Base-by-base conservation (phyloP, 768 basidiomycete species). In the Sutorius australiensis region DNA sequence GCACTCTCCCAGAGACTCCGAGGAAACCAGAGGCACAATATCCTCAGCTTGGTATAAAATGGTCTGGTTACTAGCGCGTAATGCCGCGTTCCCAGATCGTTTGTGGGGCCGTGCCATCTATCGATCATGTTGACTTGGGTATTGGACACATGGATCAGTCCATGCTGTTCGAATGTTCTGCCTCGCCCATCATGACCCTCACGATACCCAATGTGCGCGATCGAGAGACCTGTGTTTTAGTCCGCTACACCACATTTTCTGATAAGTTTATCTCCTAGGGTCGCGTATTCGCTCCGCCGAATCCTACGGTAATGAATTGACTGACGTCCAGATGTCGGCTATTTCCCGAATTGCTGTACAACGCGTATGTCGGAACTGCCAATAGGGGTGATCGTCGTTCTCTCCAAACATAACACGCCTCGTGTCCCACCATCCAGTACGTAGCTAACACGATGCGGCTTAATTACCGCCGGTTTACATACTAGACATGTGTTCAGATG, bases 11-110 rank as follows among this genome's bases (percentile, higher is more conserved):
- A 4, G 24, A 24, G 4, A 24, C 24, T 24, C 24, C n/a, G n/a
- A n/a, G 24, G 24, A 24, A 24, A 24, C 4, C 24, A 2, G 24
- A 0, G 83, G 81, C 56, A 87, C 83, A 28, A 93, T 77, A 55
- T 89, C 84, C 40, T 75, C 77, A 19, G 81, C 73, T 44, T 81
- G 76, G 1, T 75, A 67, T 10, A 74, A 51, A 34, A 83, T 67
- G 30, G 61, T 59, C 45, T 77, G 72, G 24, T 24, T 24, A 24
- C 24, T 4, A 4, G 24, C 4, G 24, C 24, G 24, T 24, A 24
- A 24, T 24, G 24, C 24, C 24, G 24, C 24, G 24, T 24, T 24
- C 24, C 4, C 24, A 24, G 24, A 24, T 24, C 24, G 24, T 24
- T 24, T 24, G 24, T 24, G 24, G 4, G 24, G 24, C 24, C 4